phyloP scores from a whole-genome alignment of 352 stramenopile species.

The Poterioochromonas sp. region DNA sequence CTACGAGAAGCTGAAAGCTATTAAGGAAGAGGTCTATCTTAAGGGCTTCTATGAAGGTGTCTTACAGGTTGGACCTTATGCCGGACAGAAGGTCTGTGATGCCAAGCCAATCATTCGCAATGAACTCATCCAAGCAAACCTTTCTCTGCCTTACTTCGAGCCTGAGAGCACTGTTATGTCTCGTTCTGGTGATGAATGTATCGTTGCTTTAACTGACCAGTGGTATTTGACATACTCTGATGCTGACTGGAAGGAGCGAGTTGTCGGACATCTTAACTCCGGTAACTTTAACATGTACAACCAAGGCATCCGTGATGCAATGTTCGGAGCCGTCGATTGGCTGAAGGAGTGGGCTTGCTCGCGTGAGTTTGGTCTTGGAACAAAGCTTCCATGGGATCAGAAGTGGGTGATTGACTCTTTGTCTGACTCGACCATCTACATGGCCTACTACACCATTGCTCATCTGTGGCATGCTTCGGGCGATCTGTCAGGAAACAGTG shows the following conservation, averaged over 20 bases:
- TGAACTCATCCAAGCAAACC: constrained; percentile 82
- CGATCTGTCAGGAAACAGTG: too few relatives aligned
- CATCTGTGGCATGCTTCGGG: constrained; percentile 95
- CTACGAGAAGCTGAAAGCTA: constrained; percentile 94
- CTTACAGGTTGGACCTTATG: constrained; percentile 81
- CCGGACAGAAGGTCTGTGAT: constrained; percentile 93
- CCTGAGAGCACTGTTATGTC: constrained; percentile 93
- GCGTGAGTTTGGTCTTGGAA: constrained; percentile 87
- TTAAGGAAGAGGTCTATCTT: constrained; percentile 95
- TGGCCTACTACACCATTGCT: constrained; percentile 99
- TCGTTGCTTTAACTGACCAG: constrained; percentile 97
- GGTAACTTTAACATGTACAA: constrained; percentile 90
- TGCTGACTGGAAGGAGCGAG: constrained; percentile 87
- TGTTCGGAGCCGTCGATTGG: constrained; percentile 95
- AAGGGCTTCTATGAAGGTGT: constrained; percentile 99
- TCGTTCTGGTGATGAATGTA: constrained; percentile 94
- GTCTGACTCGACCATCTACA: constrained; percentile 99
- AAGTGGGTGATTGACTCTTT: constrained; percentile 98
- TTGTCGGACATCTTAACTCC: constrained; percentile 75
- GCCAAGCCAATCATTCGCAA: constrained; percentile 92
- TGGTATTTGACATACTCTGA: constrained; percentile 98
- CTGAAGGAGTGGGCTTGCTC: constrained; percentile 99
- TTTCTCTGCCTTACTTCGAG: constrained; percentile 96
- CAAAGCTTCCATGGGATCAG: constrained; percentile 93
- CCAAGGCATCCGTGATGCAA: constrained; percentile 67